These are phyloP conservation scores for Babesia gibsoni DNA, from an alignment of 169 alveolate species.

Conservation along the genomic window DNA sequence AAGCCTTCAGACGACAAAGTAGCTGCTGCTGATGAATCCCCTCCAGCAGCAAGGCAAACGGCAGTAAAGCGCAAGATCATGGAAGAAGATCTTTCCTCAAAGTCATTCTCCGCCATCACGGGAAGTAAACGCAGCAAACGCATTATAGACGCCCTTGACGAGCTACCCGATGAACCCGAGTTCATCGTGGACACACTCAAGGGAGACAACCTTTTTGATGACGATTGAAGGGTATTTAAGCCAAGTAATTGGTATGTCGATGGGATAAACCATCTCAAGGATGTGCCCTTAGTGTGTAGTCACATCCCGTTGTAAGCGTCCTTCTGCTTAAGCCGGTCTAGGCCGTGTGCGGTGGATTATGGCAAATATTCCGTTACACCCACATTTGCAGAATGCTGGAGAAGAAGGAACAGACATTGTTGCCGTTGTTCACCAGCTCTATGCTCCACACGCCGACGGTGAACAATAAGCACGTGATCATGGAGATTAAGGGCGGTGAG, in stretches of 20 bases:
- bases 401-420: too few species aligned
- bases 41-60: not conserved
- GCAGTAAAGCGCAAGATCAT: not conserved
- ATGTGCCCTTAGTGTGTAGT: too few species aligned
- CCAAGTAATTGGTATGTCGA: too few species aligned
- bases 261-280: too few species aligned
- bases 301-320: too few species aligned
- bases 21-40: too few species aligned
- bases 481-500: constrained; percentile 50
- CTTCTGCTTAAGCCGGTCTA: too few species aligned
- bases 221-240: constrained; percentile 1
- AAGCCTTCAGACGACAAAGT: too few species aligned
- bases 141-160: constrained; percentile 26
- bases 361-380: too few species aligned
- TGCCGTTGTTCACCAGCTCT: not conserved
- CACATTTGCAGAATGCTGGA: too few species aligned
- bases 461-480: constrained; percentile 54
- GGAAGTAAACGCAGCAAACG: constrained; percentile 21
- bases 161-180: constrained; percentile 8
- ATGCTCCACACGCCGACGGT: not conserved
- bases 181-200: not conserved
- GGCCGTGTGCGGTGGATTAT: too few species aligned
- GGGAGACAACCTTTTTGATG: constrained; percentile 15
- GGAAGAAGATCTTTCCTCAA: not conserved
- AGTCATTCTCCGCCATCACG: not conserved